A percentile compares a stretch with the other conserved stretches of the same genome.
Conservation (phyloP, 2,329 filamentous ascomycete species). For the Trichoderma koningii region DNA sequence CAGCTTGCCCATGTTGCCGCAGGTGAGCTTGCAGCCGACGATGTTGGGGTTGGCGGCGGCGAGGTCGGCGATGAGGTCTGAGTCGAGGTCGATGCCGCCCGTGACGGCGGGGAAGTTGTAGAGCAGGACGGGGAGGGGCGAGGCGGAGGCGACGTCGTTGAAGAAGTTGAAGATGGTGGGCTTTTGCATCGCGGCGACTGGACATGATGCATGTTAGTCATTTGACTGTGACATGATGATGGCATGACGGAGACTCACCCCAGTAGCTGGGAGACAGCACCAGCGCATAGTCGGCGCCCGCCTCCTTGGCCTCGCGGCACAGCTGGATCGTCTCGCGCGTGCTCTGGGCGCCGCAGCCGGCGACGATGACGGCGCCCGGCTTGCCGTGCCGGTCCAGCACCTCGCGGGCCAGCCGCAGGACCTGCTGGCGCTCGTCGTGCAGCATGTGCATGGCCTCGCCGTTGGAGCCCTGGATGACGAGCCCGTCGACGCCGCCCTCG, state of each 20-base stretch:
- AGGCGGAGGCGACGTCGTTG: conserved; percentile 59
- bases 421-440: conserved; percentile 67
- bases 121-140: conserved; percentile 62
- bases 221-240: neutral
- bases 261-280: conserved; percentile 80
- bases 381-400: conserved; percentile 22
- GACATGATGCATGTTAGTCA: neutral
- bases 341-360: conserved; percentile 74
- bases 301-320: conserved; percentile 68
- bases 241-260: conserved; percentile 41
- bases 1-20: conserved; percentile 66
- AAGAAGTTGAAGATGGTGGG: conserved; percentile 48
- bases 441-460: conserved; percentile 81
- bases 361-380: conserved; percentile 55
- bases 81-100: conserved; percentile 61
- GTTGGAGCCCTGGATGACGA: conserved; percentile 81
- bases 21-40: conserved; percentile 65
- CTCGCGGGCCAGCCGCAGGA: conserved; percentile 61
- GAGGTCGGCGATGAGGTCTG: conserved; percentile 59
- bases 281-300: conserved; percentile 75
- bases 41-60: conserved; percentile 56
- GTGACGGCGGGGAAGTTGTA: conserved; percentile 68
- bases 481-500: conserved; percentile 69
- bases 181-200: conserved; percentile 34
- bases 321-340: conserved; percentile 72